Base-by-base conservation (phyloP, 257 asterid genomes). In the Plantago major region DNA sequence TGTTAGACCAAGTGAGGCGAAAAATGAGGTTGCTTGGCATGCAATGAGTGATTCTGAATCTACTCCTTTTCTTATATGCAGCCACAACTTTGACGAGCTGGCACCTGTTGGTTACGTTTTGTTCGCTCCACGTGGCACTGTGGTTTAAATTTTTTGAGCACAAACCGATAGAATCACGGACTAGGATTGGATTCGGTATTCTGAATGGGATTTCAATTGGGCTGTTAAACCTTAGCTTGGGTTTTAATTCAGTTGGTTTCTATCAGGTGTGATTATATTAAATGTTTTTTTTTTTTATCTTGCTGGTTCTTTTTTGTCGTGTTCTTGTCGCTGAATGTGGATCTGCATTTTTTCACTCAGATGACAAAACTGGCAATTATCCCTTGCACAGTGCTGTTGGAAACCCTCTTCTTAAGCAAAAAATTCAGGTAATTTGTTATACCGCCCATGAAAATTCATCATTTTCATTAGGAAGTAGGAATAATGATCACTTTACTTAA, bases 61-160 rank as follows among this genome's bases (percentile, higher is more conserved):
- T 58, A 55, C 69, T 50, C 28, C 19, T 53, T 51, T 46, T 46
- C 22, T 77, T 44, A 38, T 45, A 28, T 77, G 70, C 87, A 90
- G 95, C 96, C 76, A 87, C 96, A 10, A 90, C 95, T 68, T 66
- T 89, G 76, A 89, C 96, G 40, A 89, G 96, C 84, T 89, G 96
- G 96, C 96, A 89, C 80, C 76, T 89, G 66, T 79, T 87, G 53
- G 96, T 85, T 42, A 87, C 96, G 0, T 87, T 73, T 73, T 85
- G 90, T 69, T 86, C 97, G 46, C 95, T 90, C 69, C 97, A 85
- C 49, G 83, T 82, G 74, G 95, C 94, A 0, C 68, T 79, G 12
- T 76, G 77, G 72, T 63, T 90, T 95, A 89, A 79, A 47, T 74
- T 86, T 60, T 89, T 89, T 43, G 97, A 89, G 76, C 94, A 86